Evolutionary conservation across 1,284 basidiomycete genomes (phyloP), one percentile per base, ranked within the genome.

Genomic region (Ganoderma sinense): DNA sequence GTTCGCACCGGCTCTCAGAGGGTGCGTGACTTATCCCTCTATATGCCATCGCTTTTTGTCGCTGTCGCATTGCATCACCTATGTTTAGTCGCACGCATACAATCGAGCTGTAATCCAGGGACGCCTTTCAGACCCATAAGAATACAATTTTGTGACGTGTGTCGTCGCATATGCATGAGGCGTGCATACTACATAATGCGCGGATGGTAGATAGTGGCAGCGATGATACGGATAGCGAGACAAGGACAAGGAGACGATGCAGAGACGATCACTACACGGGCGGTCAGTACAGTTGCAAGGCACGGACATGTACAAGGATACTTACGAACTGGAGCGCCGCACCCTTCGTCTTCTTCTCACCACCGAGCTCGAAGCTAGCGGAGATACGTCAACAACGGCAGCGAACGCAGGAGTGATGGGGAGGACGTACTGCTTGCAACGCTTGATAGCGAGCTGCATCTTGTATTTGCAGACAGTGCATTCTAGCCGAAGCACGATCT

Each of bases 261-360:
- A 61, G 59, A 73, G 70, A 74, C 75, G 69, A 75, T 78, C 64
- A 78, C 77, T 79, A 64, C 13, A 62, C 0, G 6, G 6, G 26
- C 1, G 23, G 59, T 65, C 20, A 20, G 5, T 31, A 18, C 2
- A 13, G 36, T 8, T 29, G 16, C 31, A 59, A 18, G 10, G 3
- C 18, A 26, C 1, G 3, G 16, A 11, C 13, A 29, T 10, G 13
- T 11, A 31, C 20, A 33, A 26, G 55, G 58, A 4, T 58, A 94
- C 93, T 77, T 82, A 95, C 94, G 90, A 96, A 97, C 82, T 89
- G 90, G 78, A 97, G 93, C 72, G 95, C 95, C 79, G 94, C 95
- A 85, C 96, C 95, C 90, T 97, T 96, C 80, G 96, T 97, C 94
- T 99, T 99, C 92, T 98, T 99, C 91, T 99, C 97, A 84, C 98